phyloP scores from a whole-genome alignment of 371 early-diverging fungal species.

The Mucor saturninus region DNA sequence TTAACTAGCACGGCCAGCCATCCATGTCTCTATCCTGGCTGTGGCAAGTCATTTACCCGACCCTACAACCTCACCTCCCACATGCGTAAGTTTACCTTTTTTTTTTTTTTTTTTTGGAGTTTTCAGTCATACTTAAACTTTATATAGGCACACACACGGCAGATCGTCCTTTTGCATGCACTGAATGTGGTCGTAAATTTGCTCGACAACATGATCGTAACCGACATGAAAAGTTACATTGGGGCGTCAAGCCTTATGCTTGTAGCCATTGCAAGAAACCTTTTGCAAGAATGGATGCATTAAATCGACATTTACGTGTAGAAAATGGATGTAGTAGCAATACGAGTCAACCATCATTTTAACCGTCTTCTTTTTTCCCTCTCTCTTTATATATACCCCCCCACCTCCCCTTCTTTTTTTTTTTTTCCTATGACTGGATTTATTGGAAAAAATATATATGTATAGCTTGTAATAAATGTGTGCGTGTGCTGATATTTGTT shows the following conservation, averaged over 20 bases:
- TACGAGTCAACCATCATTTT: neutral
- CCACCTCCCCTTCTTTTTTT: no score
- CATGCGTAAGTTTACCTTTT: constrained; percentile 30
- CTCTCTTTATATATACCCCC: no score
- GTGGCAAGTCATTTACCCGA: constrained; percentile 70
- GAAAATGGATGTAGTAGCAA: constrained; percentile 55
- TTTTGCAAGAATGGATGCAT: constrained; percentile 67
- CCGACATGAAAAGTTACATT: constrained; percentile 56
- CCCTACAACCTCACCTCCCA: constrained; percentile 79
- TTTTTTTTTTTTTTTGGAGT: neutral
- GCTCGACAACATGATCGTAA: constrained; percentile 59
- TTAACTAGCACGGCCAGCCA: constrained; percentile 5
- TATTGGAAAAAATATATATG: no score
- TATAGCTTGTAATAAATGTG: no score
- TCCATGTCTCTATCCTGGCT: constrained; percentile 51
- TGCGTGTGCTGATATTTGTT: no score
- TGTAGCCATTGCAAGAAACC: constrained; percentile 51
- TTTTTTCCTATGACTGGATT: no score
- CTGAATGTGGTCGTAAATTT: constrained; percentile 49
- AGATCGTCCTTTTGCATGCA: constrained; percentile 48
- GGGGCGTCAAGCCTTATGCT: constrained; percentile 55
- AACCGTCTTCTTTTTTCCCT: no score
- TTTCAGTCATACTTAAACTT: neutral
- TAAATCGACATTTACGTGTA: constrained; percentile 67
- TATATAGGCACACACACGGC: constrained; percentile 61